These are phyloP conservation scores for Fusarium agapanthi DNA, from an alignment of 2,329 filamentous ascomycete genomes.

Conservation along the genomic window DNA sequence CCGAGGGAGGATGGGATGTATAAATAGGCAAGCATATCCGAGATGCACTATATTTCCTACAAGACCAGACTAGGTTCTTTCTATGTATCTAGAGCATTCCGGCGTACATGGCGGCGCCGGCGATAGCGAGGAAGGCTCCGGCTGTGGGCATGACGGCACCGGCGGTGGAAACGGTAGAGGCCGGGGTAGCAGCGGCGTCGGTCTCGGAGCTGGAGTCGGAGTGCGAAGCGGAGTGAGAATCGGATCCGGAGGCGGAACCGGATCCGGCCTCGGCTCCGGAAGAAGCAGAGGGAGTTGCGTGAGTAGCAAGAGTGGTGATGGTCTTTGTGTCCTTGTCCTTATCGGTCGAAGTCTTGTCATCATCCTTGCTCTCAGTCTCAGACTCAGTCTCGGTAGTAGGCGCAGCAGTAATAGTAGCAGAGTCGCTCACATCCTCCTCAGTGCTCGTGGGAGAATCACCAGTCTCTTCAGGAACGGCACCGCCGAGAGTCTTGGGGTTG, in stretches of 20 bases:
- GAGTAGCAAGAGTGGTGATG: conserved; percentile 17
- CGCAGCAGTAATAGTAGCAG: conserved; percentile 32
- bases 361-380: conserved; percentile 2
- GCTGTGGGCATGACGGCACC: conserved; percentile 40
- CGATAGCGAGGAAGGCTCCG: conserved; percentile 41
- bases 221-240: conserved; percentile 2
- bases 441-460: not conserved
- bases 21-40: conserved; percentile 1
- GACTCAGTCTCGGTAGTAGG: conserved; percentile 17
- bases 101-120: conserved; percentile 42
- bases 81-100: conserved; percentile 37
- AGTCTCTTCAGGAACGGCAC: conserved; percentile 6
- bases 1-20: conserved; percentile 1
- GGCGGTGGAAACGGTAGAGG: conserved; percentile 30
- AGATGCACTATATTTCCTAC: not conserved
- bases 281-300: conserved; percentile 14
- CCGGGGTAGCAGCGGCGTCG: conserved; percentile 25
- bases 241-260: conserved; percentile 13
- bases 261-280: conserved; percentile 23
- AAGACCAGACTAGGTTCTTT: not conserved
- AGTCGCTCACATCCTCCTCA: conserved; percentile 1
- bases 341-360: not conserved
- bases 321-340: conserved; percentile 17
- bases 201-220: conserved; percentile 29
- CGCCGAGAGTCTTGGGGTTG: conserved; percentile 42